Percentiles rank a stretch among this genome's conserved stretches.
Conservation (phyloP, 257 asterid species). For the Eucommia ulmoides region DNA sequence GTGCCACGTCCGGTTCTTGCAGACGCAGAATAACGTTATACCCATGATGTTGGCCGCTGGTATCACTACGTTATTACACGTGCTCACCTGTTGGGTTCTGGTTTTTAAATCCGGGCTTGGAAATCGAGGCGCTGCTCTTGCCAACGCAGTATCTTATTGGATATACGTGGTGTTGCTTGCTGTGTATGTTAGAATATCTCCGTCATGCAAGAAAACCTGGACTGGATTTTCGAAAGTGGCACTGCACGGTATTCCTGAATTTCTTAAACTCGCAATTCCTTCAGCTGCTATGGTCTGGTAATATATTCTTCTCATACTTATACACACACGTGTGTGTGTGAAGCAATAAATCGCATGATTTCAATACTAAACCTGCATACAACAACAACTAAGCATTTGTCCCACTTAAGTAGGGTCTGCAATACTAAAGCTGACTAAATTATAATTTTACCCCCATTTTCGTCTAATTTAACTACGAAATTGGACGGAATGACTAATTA, state of each 20-base stretch:
- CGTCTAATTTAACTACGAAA: too few relatives aligned
- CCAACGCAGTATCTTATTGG: slow-evolving; percentile 28
- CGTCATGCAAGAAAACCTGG: slow-evolving; percentile 18
- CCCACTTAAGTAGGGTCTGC: too few relatives aligned
- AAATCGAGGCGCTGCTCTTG: slow-evolving; percentile 28
- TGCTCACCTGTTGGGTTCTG: slow-evolving; percentile 29
- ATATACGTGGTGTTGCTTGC: slow-evolving; percentile 26
- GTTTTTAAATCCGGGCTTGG: slow-evolving; percentile 26
- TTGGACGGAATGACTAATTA: too few relatives aligned
- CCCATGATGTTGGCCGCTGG: slow-evolving; percentile 26
- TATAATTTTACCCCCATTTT: too few relatives aligned
- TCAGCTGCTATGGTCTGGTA: slow-evolving; percentile 39
- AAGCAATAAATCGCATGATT: too few relatives aligned
- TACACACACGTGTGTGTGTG: too few relatives aligned
- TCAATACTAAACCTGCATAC: too few relatives aligned
- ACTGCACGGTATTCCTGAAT: slow-evolving; percentile 13
- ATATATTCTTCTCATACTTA: too few relatives aligned
- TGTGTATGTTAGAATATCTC: slow-evolving; percentile 23
- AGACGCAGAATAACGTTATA: slow-evolving; percentile 27
- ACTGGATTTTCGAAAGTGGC: slow-evolving; percentile 20
- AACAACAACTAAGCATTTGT: too few relatives aligned
- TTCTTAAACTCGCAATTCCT: slow-evolving; percentile 27
- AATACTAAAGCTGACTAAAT: too few relatives aligned
- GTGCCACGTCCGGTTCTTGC: slow-evolving; percentile 24
- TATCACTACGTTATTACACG: slow-evolving; percentile 12